A percentile compares a stretch with the other conserved stretches of the same genome.
These are phyloP conservation scores for Alternaria dauci DNA, from an alignment of 2,329 filamentous ascomycete species.

Conservation along the genomic window DNA sequence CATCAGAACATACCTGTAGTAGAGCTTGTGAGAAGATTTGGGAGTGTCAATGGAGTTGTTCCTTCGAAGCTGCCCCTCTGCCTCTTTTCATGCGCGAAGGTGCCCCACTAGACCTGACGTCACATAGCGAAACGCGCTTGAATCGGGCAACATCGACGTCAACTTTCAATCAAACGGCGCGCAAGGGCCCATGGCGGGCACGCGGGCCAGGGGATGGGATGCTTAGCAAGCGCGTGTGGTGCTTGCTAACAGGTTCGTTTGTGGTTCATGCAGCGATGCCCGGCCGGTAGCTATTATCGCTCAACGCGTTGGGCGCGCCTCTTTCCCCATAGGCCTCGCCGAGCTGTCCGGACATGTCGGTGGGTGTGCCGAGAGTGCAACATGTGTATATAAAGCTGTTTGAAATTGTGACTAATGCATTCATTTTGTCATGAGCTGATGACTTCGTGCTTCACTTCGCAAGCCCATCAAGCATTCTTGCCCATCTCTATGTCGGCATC, in stretches of 20 bases:
- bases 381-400: neutral
- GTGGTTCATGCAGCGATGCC: conserved; percentile 2
- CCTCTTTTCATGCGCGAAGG: conserved; percentile 18
- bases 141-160: conserved; percentile 39
- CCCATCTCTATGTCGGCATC: conserved; percentile 73
- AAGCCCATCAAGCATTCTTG: conserved; percentile 56
- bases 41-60: neutral
- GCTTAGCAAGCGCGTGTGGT: conserved; percentile 14
- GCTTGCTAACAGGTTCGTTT: conserved; percentile 9
- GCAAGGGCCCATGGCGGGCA: conserved; percentile 10
- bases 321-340: neutral
- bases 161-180: conserved; percentile 25
- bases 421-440: neutral
- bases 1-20: neutral
- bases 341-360: neutral
- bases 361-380: neutral
- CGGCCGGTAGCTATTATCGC: conserved; percentile 17
- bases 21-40: conserved; percentile 2
- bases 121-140: conserved; percentile 22
- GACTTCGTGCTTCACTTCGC: neutral
- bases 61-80: conserved; percentile 10
- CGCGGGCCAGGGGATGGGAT: conserved; percentile 5
- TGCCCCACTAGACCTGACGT: conserved; percentile 38
- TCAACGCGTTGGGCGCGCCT: neutral
- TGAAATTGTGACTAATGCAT: neutral